These are phyloP conservation scores for Penicillium paradoxum DNA, from an alignment of 495 filamentous ascomycete species.

Conservation along the genomic window DNA sequence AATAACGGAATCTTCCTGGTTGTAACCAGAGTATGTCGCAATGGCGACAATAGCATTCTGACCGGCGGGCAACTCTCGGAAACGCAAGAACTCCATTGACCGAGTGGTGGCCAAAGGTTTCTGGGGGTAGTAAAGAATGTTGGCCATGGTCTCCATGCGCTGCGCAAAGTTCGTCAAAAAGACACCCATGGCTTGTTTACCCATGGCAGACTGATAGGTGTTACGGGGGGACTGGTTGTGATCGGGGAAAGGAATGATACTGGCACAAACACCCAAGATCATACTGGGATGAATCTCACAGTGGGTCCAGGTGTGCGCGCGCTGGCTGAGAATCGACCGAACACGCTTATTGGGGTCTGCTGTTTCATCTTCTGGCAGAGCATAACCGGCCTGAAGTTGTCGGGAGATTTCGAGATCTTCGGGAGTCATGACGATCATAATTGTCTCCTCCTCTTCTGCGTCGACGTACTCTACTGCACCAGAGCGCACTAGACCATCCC, in stretches of 20 bases:
- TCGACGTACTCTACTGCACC: conserved; percentile 94
- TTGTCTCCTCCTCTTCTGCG: conserved; percentile 95
- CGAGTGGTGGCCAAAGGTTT: conserved; percentile 94
- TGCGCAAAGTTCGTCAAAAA: conserved; percentile 93
- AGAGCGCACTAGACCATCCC: conserved; percentile 72
- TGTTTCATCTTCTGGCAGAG: conserved; percentile 53
- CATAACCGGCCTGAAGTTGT: conserved; percentile 62
- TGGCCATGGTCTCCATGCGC: conserved; percentile 99
- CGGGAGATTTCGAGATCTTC: conserved; percentile 78
- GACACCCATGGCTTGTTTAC: conserved; percentile 99
- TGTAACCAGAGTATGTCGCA: conserved; percentile 96
- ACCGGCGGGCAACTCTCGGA: conserved; percentile 91
- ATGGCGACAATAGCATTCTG: conserved; percentile 99
- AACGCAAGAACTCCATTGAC: conserved; percentile 98
- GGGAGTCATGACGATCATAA: conserved; percentile 98
- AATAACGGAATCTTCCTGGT: conserved; percentile 99
- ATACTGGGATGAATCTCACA: conserved; percentile 99
- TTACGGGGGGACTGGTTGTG: conserved; percentile 99
- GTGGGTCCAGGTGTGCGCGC: conserved; percentile 87
- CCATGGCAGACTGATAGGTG: conserved; percentile 99
- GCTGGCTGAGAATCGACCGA: conserved; percentile 74
- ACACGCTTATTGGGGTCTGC: conserved; percentile 71
- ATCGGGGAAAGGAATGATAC: conserved; percentile 99
- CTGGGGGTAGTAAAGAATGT: conserved; percentile 98
- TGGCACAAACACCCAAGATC: conserved; percentile 96